A percentile compares a stretch with the other conserved stretches of the same genome.
phyloP scores from a whole-genome alignment of 345 rosid genomes.

The Physaria fendleri region DNA sequence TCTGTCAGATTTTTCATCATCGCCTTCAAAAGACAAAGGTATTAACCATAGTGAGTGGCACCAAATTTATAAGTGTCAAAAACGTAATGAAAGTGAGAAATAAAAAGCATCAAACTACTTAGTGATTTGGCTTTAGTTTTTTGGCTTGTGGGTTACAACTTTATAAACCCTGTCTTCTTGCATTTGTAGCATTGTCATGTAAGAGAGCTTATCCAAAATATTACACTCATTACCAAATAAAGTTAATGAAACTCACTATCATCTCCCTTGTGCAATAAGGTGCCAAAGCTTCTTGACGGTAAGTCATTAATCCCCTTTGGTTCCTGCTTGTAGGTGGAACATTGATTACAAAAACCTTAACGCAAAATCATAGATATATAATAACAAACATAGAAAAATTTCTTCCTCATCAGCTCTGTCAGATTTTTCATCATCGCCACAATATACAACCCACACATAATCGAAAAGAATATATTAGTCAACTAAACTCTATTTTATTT shows the following conservation, averaged over 20 bases:
- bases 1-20: no score
- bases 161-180: conserved; percentile 44
- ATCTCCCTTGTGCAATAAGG: conserved; percentile 50
- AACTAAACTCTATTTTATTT: no score
- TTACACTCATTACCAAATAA: background rate
- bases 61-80: background rate
- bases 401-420: no score
- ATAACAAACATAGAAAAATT: no score
- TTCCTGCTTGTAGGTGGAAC: conserved; percentile 38
- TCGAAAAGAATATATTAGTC: no score
- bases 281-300: conserved; percentile 74
- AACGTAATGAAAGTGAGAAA: background rate
- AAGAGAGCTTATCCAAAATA: background rate
- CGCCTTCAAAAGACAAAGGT: background rate
- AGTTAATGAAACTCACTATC: conserved; percentile 41
- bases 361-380: no score
- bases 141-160: conserved; percentile 36
- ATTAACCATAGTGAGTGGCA: conserved; percentile 9
- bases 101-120: conserved; percentile 5
- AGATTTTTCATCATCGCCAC: no score
- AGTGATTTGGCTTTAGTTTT: conserved; percentile 53
- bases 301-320: conserved; percentile 40
- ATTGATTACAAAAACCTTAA: no score
- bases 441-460: no score
- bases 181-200: conserved; percentile 1